A percentile compares a stretch with the other conserved stretches of the same genome.
phyloP scores from a whole-genome alignment of 1,284 basidiomycete genomes.

The Malassezia obtusa region DNA sequence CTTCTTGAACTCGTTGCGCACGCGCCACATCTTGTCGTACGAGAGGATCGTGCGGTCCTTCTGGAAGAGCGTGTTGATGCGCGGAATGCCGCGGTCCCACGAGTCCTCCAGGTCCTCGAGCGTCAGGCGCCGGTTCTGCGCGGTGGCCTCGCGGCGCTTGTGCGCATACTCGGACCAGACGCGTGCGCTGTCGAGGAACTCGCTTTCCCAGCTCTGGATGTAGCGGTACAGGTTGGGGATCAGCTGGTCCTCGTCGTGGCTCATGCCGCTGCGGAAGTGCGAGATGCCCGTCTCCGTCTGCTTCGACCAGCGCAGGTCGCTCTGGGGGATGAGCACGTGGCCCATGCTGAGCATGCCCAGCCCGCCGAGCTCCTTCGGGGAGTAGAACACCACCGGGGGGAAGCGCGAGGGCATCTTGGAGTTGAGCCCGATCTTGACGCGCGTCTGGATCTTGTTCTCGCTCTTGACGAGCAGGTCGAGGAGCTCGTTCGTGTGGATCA shows the following conservation, averaged over 20 bases:
- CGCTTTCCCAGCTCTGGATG: slow-evolving; percentile 96
- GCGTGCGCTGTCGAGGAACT: slow-evolving; percentile 93
- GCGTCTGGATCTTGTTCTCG: slow-evolving; percentile 62
- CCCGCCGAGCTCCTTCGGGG: slow-evolving; percentile 58
- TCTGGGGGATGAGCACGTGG: slow-evolving; percentile 93
- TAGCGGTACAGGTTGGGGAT: slow-evolving; percentile 95
- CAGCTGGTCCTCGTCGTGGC: slow-evolving; percentile 56
- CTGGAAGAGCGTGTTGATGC: slow-evolving; percentile 95
- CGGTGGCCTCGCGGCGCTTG: slow-evolving; percentile 97
- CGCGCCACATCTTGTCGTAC: slow-evolving; percentile 84
- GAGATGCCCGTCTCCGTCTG: slow-evolving; percentile 83
- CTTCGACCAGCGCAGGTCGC: slow-evolving; percentile 92
- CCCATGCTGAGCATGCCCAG: slow-evolving; percentile 99
- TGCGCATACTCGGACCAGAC: slow-evolving; percentile 99
- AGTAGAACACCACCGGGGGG: slow-evolving; percentile 62
- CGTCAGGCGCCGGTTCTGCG: slow-evolving; percentile 91
- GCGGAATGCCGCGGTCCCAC: slow-evolving; percentile 95
- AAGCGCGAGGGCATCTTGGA: slow-evolving; percentile 98
- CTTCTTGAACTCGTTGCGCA: slow-evolving; percentile 88
- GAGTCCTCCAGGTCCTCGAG: slow-evolving; percentile 95
- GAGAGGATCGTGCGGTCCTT: slow-evolving; percentile 93
- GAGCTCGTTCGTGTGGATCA: slow-evolving; percentile 91
- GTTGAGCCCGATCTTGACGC: slow-evolving; percentile 97
- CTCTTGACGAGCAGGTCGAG: slow-evolving; percentile 46
- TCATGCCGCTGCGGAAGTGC: slow-evolving; percentile 93